Evolutionary conservation across 2,329 filamentous ascomycete species (phyloP).

Genomic region (Sclerotinia trifoliorum): DNA sequence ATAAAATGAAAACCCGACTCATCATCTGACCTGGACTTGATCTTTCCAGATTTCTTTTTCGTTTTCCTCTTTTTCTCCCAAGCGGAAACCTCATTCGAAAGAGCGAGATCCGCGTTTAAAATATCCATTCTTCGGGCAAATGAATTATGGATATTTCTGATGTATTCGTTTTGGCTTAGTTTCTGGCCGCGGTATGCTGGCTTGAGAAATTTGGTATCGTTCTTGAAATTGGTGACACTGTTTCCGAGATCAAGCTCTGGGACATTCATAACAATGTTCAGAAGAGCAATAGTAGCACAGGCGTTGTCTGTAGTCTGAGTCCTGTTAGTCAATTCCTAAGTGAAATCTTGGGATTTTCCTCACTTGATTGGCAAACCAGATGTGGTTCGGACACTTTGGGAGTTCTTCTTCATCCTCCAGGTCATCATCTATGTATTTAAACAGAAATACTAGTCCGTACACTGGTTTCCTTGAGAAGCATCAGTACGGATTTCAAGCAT

Average conservation of each 20-base stretch:
- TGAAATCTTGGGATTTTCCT: constrained; percentile 27
- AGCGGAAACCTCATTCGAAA: constrained; percentile 53
- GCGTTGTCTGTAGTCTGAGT: constrained; percentile 73
- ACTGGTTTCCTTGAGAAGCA: constrained; percentile 61
- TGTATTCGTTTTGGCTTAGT: constrained; percentile 70
- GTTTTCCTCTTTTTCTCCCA: constrained; percentile 43
- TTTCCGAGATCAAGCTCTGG: constrained; percentile 64
- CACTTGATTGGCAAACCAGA: constrained; percentile 96
- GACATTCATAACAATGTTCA: constrained; percentile 92
- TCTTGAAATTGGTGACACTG: constrained; percentile 70
- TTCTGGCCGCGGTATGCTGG: constrained; percentile 74
- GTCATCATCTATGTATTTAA: constrained; percentile 60
- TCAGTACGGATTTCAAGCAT: constrained; percentile 34
- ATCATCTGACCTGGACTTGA: constrained; percentile 47
- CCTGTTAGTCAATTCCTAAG: constrained; percentile 3
- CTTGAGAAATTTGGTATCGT: constrained; percentile 64
- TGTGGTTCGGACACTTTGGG: constrained; percentile 56
- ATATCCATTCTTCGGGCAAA: constrained; percentile 81
- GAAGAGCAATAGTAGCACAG: constrained; percentile 86
- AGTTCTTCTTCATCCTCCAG: constrained; percentile 51
- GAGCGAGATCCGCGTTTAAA: constrained; percentile 65
- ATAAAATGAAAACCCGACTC: constrained; percentile 83
- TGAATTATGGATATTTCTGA: constrained; percentile 83
- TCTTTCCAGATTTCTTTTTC: constrained; percentile 42
- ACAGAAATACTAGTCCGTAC: constrained; percentile 86